Conservation (phyloP, 352 stramenopile genomes). For the Globisporangium middletonii region DNA sequence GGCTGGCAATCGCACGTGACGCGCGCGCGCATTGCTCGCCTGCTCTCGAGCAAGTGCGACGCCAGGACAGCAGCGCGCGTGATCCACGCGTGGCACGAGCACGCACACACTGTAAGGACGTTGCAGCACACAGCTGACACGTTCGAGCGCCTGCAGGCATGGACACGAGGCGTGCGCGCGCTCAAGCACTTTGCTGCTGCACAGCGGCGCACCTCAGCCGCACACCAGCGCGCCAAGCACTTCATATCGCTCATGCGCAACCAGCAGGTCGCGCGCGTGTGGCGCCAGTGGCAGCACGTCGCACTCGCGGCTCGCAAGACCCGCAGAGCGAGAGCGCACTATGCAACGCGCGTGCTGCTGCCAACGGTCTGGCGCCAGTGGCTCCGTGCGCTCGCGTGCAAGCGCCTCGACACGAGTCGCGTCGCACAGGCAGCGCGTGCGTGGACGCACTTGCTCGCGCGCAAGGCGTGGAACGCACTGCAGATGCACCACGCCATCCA, state of each 20-base stretch:
- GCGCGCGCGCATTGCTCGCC: slow-evolving; percentile 21
- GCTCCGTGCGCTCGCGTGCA: slow-evolving; percentile 8
- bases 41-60: slow-evolving; percentile 21
- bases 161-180: slow-evolving; percentile 17
- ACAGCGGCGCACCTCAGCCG: slow-evolving; percentile 2
- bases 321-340: slow-evolving; percentile 16
- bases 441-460: slow-evolving; percentile 21
- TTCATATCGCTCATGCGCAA: slow-evolving; percentile 17
- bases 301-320: slow-evolving; percentile 15
- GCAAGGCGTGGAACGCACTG: slow-evolving; percentile 23
- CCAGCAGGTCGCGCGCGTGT: slow-evolving; percentile 12
- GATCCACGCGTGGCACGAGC: slow-evolving; percentile 18
- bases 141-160: slow-evolving; percentile 17
- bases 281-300: slow-evolving; percentile 22
- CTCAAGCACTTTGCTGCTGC: slow-evolving; percentile 12
- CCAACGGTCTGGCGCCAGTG: slow-evolving; percentile 22
- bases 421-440: slow-evolving; percentile 2
- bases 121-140: slow-evolving; percentile 8
- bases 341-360: slow-evolving; percentile 22
- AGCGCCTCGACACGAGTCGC: slow-evolving; percentile 2
- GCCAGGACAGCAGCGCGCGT: slow-evolving; percentile 5
- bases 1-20: slow-evolving; percentile 36
- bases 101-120: slow-evolving; percentile 6
- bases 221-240: slow-evolving; percentile 14
- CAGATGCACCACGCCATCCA: slow-evolving; percentile 1